Conservation (phyloP, 2,329 filamentous ascomycete species). For the Epichloe aotearoae region DNA sequence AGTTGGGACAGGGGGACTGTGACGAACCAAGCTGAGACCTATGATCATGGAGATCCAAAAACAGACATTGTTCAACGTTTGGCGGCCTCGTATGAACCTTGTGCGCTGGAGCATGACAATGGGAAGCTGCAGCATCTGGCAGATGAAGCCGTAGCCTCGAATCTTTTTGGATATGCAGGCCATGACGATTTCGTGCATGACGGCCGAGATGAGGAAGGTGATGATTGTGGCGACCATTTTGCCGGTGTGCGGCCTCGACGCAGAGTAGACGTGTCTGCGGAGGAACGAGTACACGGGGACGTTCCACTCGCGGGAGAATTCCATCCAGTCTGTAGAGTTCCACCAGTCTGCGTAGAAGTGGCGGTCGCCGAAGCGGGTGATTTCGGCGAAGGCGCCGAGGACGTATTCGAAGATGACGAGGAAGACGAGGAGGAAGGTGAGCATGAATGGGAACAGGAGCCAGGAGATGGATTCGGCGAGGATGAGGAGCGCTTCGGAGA, state of each 20-base stretch:
- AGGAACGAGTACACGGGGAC: constrained; percentile 96
- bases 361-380: constrained; percentile 83
- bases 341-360: constrained; percentile 80
- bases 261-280: constrained; percentile 83
- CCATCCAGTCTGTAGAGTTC: constrained; percentile 80
- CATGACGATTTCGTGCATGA: constrained; percentile 93
- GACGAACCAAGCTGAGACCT: constrained; percentile 63
- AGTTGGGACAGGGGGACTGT: too few species aligned
- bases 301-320: constrained; percentile 95
- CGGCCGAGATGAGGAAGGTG: constrained; percentile 79
- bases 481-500: constrained; percentile 60
- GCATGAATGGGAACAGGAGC: constrained; percentile 93
- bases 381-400: constrained; percentile 85
- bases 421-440: constrained; percentile 89
- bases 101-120: constrained; percentile 87
- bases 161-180: constrained; percentile 96
- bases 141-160: constrained; percentile 81
- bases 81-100: constrained; percentile 57
- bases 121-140: constrained; percentile 93
- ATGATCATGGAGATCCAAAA: constrained; percentile 92
- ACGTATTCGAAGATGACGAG: constrained; percentile 97
- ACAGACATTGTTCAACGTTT: constrained; percentile 74
- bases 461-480: constrained; percentile 81
- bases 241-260: constrained; percentile 63
- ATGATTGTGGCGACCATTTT: constrained; percentile 68